Conservation (phyloP, 2,329 filamentous ascomycete genomes). For the Colletotrichum cordylinicola region DNA sequence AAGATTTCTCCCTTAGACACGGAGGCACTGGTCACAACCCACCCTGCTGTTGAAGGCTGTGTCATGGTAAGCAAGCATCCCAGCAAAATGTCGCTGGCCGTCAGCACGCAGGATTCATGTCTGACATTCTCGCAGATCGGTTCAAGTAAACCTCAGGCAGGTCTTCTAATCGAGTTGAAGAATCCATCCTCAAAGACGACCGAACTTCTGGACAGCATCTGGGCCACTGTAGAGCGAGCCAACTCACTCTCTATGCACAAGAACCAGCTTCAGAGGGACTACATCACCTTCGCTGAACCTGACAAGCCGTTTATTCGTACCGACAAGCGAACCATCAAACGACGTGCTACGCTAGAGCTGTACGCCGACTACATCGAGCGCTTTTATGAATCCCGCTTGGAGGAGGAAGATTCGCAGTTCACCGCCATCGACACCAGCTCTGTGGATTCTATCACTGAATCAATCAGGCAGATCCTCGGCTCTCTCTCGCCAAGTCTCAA, state of each 20-base stretch:
- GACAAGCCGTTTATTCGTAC: not conserved
- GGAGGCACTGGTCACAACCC: not conserved
- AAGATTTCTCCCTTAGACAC: not conserved
- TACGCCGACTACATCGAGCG: not conserved
- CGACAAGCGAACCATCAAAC: not conserved
- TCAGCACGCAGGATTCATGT: not conserved
- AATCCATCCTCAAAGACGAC: not conserved
- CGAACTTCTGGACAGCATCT: not conserved
- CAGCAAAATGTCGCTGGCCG: accelerated
- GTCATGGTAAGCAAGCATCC: not conserved
- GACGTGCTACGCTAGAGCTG: not conserved
- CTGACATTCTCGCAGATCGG: not conserved
- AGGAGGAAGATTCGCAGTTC: not conserved
- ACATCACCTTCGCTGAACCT: not conserved
- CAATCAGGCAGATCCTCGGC: not conserved
- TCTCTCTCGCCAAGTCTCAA: not conserved
- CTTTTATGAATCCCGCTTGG: not conserved
- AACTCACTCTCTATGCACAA: not conserved
- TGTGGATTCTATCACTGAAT: not conserved
- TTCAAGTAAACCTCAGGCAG: not conserved
- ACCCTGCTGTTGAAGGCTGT: not conserved
- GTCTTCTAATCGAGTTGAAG: not conserved
- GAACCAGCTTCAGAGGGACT: not conserved
- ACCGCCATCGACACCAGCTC: accelerated
- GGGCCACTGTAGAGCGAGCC: not conserved